Evolutionary conservation across 2,329 filamentous ascomycete species (phyloP), one percentile per base, ranked within the genome.

Genomic region (Claviceps monticola): DNA sequence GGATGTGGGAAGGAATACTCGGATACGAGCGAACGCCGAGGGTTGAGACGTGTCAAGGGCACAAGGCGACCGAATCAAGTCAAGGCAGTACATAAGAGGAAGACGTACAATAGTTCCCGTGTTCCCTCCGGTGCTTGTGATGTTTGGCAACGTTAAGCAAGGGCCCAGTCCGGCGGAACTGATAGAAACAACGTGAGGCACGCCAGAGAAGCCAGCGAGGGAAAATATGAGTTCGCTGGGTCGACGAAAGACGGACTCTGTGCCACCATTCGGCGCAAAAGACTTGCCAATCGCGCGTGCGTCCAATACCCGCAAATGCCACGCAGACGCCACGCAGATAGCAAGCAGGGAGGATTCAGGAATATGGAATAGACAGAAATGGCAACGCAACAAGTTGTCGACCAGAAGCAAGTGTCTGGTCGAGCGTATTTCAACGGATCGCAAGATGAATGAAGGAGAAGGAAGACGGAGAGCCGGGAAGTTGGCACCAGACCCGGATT

Each of bases 381-480:
- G 43, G 17, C 43, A 26, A 46, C 26, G 23, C 43, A 46, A 11
- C 38, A 9, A 39, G 38, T n/a, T 6, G 13, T 39, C 37, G 37
- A 39, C 37, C 37, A 39, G 16, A n/a, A 16, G 37, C 37, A 8
- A 8, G 26, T 13, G 26, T n/a, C 26, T 29, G 26, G 34, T 34
- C 46, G 37, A 17, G n/a, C 16, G 34, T 16, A 9, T 19, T 21
- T 46, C 51, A 41, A 42, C 19, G 45, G 43, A 42, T 43, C 16
- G 42, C 17, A 38, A 50, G 48, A 41, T 11, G 37, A 47, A 47
- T 23, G 43, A 39, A 44, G 21, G 46, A 34, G 51, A 48, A 39
- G 29, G 14, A 50, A 48, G 51, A 53, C 37, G 11, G 23, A 51
- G 38, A 48, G 19, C 29, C 52, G 49, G 38, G 44, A 43, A 48